phyloP scores from a whole-genome alignment of 495 filamentous ascomycete species.

The Tuber aestivum region DNA sequence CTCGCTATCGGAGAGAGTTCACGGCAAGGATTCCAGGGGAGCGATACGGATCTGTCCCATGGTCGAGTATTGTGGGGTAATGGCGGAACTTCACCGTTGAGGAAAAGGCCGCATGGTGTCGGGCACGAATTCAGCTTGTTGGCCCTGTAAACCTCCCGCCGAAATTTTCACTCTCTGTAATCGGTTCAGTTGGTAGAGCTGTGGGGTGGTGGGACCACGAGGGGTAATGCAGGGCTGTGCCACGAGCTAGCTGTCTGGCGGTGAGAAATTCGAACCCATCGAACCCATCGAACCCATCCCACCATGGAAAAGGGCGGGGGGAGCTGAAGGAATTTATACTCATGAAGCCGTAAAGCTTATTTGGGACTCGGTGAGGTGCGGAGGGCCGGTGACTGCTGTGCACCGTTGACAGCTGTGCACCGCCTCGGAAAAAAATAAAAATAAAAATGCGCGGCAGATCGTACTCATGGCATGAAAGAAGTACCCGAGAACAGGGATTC shows the following conservation, averaged over 20 bases:
- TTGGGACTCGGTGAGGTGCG: conserved; percentile 1
- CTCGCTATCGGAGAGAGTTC: conserved; percentile 6
- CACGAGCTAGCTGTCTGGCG: neutral
- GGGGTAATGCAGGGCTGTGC: neutral
- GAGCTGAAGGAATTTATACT: neutral
- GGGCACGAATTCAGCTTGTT: neutral
- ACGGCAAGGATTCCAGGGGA: conserved; percentile 3
- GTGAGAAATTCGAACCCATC: neutral
- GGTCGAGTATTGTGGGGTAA: conserved; percentile 1
- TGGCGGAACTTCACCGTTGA: neutral
- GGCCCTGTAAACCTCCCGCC: neutral
- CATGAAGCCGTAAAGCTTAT: neutral
- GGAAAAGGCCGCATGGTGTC: neutral
- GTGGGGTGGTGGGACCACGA: neutral
- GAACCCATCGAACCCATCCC: neutral
- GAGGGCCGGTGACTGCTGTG: neutral
- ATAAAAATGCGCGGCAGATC: neutral
- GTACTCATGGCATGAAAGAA: neutral
- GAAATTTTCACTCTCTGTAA: neutral
- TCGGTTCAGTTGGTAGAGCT: neutral
- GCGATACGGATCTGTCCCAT: conserved; percentile 6
- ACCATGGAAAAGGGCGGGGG: neutral
- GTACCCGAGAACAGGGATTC: neutral
- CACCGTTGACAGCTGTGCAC: neutral
- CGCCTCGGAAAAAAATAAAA: neutral